Evolutionary conservation across 2,329 filamentous ascomycete genomes (phyloP), one percentile per base, ranked within the genome.

Genomic region (Dissoconium aciculare): DNA sequence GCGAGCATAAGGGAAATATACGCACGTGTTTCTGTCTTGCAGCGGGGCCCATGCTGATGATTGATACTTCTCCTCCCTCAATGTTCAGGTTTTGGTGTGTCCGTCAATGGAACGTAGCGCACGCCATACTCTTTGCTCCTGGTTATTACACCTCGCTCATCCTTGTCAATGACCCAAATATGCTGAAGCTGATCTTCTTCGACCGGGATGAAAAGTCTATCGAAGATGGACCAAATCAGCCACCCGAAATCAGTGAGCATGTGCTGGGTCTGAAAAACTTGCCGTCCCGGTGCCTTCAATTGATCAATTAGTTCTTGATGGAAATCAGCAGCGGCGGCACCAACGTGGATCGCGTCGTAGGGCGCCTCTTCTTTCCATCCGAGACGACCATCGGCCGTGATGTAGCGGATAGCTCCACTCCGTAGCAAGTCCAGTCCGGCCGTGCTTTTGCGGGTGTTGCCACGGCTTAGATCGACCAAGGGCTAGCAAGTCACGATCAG

Each of bases 331-430:
- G 87, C 87, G 5, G 83, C 80, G 1, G 89, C 89, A 0, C 89
- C 89, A 3, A 95, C 89, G 52, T 95, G 89, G 36, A 98, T 95
- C 2, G 80, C 85, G 64, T 95, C 83, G 65, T 87, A 98, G 0
- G 73, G 58, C 16, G 54, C 57, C 38, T 58, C 64, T 9, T 62
- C 57, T 15, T 30, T 34, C 53, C 54, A 65, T 3, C 63, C 63
- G 32, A 54, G 49, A 37, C 63, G 44, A 9, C 63, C 63, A 57
- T 94, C 85, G 0, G 74, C 84, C 0, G 72, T 64, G 2, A 85
- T 64, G 49, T 91, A 91, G 34, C 63, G 62, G 25, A 85, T 69
- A 46, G 64, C 67, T 0, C 76, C 79, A 0, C 55, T 59, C 2
- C 66, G 64, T 10, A 94, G 54, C 32, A 91, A 56, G 8, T 52